phyloP scores from a whole-genome alignment of 164 flowering plant genomes.

The grape (Vitis vinifera) region ASM3070453v1 NC_081817.1:1182501-1183000 shows the following conservation, averaged over 20 bases:
- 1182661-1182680: not conserved
- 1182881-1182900: too few relatives aligned
- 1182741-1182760: too few relatives aligned
- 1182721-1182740: too few relatives aligned
- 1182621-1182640: conserved; percentile 77
- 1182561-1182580: conserved; percentile 87
- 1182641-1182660: not conserved
- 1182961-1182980: conserved; percentile 34
- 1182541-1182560: conserved; percentile 93
- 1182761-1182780: too few relatives aligned
- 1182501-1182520: conserved; percentile 79
- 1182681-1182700: too few relatives aligned
- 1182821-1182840: too few relatives aligned
- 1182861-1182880: too few relatives aligned
- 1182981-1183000: conserved; percentile 89
- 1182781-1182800: not conserved
- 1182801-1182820: too few relatives aligned
- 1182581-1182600: conserved; percentile 79
- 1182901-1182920: not conserved
- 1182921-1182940: not conserved
- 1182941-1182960: not conserved
- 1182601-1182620: conserved; percentile 89
- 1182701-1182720: too few relatives aligned
- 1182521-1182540: conserved; percentile 60
- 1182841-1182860: too few relatives aligned